Conservation (phyloP, 75 land plant species). For the Picea glauca region DNA sequence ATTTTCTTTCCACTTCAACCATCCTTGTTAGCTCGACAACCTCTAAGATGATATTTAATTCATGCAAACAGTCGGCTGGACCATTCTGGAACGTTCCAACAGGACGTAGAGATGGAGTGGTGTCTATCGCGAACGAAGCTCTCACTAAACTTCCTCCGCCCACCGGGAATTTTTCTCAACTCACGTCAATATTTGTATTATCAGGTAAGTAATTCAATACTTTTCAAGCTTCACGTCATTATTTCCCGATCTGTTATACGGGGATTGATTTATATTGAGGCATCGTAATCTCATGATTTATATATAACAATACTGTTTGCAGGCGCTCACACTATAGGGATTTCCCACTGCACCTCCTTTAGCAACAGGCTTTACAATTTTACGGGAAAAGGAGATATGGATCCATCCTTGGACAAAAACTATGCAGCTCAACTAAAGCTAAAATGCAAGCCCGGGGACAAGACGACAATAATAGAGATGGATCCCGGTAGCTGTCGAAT, state of each 20-base stretch:
- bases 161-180: constrained; percentile 10
- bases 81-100: constrained; percentile 30
- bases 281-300: no score
- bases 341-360: constrained; percentile 15
- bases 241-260: no score
- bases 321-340: no score
- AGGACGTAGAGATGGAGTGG: constrained; percentile 37
- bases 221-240: no score
- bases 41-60: no score
- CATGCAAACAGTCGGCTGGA: not conserved
- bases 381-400: constrained; percentile 23
- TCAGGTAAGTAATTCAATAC: not conserved
- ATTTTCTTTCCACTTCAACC: no score
- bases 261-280: no score
- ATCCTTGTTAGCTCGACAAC: no score
- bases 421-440: constrained; percentile 34
- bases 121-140: constrained; percentile 24
- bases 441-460: constrained; percentile 36
- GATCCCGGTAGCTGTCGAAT: constrained; percentile 34
- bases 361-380: constrained; percentile 28
- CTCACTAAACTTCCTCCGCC: constrained; percentile 27
- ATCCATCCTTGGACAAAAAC: constrained; percentile 32
- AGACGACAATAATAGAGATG: constrained; percentile 29
- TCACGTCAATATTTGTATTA: constrained; percentile 13
- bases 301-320: no score